A percentile compares a stretch with the other conserved stretches of the same genome.
These are phyloP conservation scores for Collybia mongolica DNA, from an alignment of 768 basidiomycete genomes.

Conservation along the genomic window DNA sequence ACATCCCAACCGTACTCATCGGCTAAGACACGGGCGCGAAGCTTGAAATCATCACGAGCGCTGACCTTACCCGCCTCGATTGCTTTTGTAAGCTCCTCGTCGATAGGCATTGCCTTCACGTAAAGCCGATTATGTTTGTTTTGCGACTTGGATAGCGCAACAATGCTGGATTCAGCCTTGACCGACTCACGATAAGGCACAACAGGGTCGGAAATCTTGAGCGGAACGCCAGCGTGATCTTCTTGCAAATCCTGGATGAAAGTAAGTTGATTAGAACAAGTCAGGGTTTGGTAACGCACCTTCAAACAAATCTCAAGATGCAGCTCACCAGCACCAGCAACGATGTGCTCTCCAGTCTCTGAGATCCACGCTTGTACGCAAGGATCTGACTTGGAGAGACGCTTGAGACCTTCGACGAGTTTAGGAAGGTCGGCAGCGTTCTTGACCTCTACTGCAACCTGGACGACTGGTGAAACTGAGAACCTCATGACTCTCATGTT, in stretches of 20 bases:
- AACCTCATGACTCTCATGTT: slow-evolving; percentile 99
- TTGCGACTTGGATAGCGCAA: slow-evolving; percentile 97
- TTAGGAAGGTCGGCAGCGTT: slow-evolving; percentile 99
- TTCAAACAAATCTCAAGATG: slow-evolving; percentile 99
- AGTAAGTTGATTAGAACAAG: neutral
- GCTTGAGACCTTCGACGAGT: slow-evolving; percentile 99
- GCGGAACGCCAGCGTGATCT: slow-evolving; percentile 98
- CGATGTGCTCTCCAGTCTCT: slow-evolving; percentile 96
- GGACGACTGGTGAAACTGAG: slow-evolving; percentile 99
- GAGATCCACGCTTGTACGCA: slow-evolving; percentile 95
- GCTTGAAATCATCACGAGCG: slow-evolving; percentile 97
- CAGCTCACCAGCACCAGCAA: slow-evolving; percentile 98
- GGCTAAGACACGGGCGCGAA: slow-evolving; percentile 91
- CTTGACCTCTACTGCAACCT: slow-evolving; percentile 99
- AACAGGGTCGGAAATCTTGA: slow-evolving; percentile 97
- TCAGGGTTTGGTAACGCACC: slow-evolving; percentile 37
- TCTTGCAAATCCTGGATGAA: slow-evolving; percentile 89
- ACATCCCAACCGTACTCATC: slow-evolving; percentile 99
- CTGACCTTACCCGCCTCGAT: slow-evolving; percentile 86
- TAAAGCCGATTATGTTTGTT: slow-evolving; percentile 99
- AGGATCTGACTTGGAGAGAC: slow-evolving; percentile 99
- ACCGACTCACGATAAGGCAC: slow-evolving; percentile 98
- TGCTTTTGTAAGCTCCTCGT: slow-evolving; percentile 90
- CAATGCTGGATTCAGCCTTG: slow-evolving; percentile 91
- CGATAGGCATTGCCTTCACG: slow-evolving; percentile 89